phyloP scores from a whole-genome alignment of 441 rosid genomes.

The Adansonia madagascariensis region DNA sequence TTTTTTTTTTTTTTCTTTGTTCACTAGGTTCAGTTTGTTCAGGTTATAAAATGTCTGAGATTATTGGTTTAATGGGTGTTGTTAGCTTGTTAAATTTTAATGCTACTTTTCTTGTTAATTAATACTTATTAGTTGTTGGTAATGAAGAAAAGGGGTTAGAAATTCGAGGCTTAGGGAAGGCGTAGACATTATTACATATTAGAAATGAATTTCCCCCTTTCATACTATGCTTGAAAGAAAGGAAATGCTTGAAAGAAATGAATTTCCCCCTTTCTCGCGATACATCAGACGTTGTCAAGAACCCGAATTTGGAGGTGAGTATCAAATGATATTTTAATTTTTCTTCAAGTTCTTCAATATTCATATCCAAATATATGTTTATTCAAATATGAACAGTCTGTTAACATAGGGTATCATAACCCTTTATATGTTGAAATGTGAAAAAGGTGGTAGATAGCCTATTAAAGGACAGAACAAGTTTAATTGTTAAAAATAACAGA shows the following conservation, averaged over 20 bases:
- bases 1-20: background rate
- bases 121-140: background rate
- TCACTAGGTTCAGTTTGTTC: background rate
- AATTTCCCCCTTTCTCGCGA: too few species aligned
- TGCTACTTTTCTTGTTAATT: background rate
- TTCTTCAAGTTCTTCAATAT: too few species aligned
- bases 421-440: background rate
- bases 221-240: background rate
- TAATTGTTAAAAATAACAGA: background rate
- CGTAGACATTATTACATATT: background rate
- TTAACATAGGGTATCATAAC: too few species aligned
- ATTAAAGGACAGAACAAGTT: background rate
- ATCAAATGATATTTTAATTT: too few species aligned
- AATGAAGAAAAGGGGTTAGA: background rate
- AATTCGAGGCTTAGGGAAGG: background rate
- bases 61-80: background rate
- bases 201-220: background rate
- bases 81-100: background rate
- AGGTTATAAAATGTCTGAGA: background rate
- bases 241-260: background rate
- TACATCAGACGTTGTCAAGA: too few species aligned
- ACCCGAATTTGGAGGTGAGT: too few species aligned
- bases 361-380: too few species aligned
- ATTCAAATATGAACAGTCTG: too few species aligned
- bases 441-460: background rate